These are phyloP conservation scores for Hura crepitans DNA, from an alignment of 441 rosid species.

Conservation along the genomic window DNA sequence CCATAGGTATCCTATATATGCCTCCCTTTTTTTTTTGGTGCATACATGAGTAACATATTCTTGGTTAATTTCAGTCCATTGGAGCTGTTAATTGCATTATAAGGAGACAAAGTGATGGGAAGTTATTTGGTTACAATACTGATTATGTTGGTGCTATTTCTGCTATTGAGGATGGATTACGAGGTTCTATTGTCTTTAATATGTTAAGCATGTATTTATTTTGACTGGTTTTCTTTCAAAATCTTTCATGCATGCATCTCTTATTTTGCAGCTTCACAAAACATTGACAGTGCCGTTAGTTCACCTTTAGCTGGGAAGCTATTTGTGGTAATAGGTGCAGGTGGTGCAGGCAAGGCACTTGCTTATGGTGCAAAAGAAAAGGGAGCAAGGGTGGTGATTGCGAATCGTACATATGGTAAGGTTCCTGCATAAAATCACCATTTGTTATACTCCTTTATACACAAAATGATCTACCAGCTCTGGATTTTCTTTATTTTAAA, in stretches of 20 bases:
- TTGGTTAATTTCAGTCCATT: constrained; percentile 53
- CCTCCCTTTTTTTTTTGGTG: constrained; percentile 12
- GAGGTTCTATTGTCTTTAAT: constrained; percentile 31
- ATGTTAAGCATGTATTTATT: constrained; percentile 1
- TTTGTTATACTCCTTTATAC: neutral
- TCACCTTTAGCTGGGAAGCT: constrained; percentile 53
- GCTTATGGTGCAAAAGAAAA: constrained; percentile 58
- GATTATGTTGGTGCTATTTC: constrained; percentile 64
- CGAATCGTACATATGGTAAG: constrained; percentile 56
- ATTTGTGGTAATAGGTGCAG: constrained; percentile 59
- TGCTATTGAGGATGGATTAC: constrained; percentile 60
- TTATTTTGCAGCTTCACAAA: constrained; percentile 22
- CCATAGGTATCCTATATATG: neutral
- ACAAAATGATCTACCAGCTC: neutral
- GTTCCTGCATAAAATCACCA: constrained; percentile 14
- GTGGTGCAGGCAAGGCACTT: constrained; percentile 66
- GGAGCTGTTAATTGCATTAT: constrained; percentile 54
- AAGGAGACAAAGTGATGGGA: constrained; percentile 48
- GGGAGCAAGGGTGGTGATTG: constrained; percentile 55
- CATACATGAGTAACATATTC: constrained; percentile 20
- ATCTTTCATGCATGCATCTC: neutral
- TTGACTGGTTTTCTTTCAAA: constrained; percentile 9
- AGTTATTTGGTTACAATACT: constrained; percentile 53
- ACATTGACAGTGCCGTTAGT: constrained; percentile 24
- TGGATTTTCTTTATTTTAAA: neutral